Conservation (phyloP, 345 rosid genomes). For the Salix brachista region DNA sequence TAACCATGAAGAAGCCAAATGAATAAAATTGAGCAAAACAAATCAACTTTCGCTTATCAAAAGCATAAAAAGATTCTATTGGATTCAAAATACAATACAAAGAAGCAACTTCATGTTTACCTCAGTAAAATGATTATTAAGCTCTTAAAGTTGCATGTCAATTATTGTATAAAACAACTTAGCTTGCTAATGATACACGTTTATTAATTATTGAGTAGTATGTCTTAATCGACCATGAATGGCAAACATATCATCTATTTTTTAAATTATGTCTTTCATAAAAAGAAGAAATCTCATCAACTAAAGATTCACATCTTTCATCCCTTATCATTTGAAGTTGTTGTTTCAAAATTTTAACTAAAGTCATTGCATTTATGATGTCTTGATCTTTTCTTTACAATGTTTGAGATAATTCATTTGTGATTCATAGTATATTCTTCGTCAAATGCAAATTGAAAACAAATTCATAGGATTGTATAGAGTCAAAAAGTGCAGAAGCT, state of each 20-base stretch:
- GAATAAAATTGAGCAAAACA: neutral
- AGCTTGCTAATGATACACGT: neutral
- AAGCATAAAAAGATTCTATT: neutral
- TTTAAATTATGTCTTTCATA: neutral
- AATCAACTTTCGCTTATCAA: neutral
- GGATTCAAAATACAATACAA: neutral
- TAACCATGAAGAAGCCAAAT: neutral
- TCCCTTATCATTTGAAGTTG: neutral
- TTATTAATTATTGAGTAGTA: neutral
- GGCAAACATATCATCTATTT: neutral
- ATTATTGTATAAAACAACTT: neutral
- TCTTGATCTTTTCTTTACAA: slow-evolving; percentile 7
- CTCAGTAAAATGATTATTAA: neutral
- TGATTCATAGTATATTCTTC: neutral
- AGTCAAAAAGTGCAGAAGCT: neutral
- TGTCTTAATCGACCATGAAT: neutral
- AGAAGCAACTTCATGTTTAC: neutral
- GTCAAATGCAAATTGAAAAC: neutral
- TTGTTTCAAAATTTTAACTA: neutral
- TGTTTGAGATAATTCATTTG: neutral
- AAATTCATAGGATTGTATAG: neutral
- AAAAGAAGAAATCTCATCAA: neutral
- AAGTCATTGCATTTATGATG: neutral
- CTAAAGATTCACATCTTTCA: neutral
- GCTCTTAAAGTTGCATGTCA: neutral